Base-by-base conservation (phyloP, 345 rosid genomes). In the Rhodamnia rubescens region DNA sequence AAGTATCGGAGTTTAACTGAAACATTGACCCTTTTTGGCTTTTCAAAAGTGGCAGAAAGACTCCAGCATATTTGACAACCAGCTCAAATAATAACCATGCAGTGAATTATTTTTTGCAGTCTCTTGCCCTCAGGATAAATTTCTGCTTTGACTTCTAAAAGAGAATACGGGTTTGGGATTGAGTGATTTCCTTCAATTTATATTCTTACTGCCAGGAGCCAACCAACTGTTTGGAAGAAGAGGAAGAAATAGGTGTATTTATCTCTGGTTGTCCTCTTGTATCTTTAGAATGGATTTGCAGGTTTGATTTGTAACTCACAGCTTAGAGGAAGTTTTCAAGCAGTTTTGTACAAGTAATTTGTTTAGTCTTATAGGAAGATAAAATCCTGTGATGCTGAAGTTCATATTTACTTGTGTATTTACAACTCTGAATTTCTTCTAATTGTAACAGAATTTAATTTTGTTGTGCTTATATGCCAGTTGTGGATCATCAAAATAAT, bases 321-420 rank as follows among this genome's bases (percentile, higher is more conserved):
- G 87, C 52, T 74, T 82, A 78, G 58, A 54, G 69, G 85, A 86
- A 85, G 84, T 85, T 81, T 74, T 64, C 64, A 82, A 84, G 86
- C 88, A 88, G 88, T 92, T 91, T 91, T 89, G 92, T 86, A 74
- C 90, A 88, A 87, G 89, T 86, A 89, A 86, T 78, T 57, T 87
- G 74, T 86, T 69, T 88, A 88, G 91, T 84, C 74, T 59, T 61
- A 85, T 87, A 83, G 87, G 87, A 85, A 86, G 89, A 86, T 82
- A 61, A 87, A 83, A 89, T 84, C 85, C 47, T 32, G 80, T 69
- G 80, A 69, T 36, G 80, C 26, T 32, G 80, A 69, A 69, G 80
- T 69, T 69, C 80, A 69, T 69, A 69, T 36, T 69, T 20, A 69
- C 80, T 18, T 18, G 47, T 69, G 80, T 69, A 69, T 69, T 69